phyloP scores from a whole-genome alignment of 2,329 filamentous ascomycete genomes.

The Colletotrichum noveboracense region DNA sequence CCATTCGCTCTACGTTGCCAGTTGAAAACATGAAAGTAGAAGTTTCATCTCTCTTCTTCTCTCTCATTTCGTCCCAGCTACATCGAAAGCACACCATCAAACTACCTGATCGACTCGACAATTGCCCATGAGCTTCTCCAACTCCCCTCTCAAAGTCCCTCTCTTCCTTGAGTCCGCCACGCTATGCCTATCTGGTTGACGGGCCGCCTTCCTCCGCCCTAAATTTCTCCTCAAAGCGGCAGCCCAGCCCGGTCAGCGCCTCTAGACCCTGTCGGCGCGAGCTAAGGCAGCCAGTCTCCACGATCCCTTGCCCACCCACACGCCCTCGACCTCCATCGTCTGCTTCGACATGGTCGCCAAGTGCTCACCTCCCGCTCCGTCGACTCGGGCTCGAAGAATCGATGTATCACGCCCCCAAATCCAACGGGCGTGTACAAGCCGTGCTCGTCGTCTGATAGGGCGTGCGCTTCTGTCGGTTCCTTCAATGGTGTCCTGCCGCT shows the following conservation, averaged over 20 bases:
- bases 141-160: not conserved
- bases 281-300: not conserved
- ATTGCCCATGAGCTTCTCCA: not conserved
- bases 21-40: not conserved
- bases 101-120: not conserved
- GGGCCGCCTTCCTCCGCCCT: slow-evolving; percentile 26
- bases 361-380: not conserved
- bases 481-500: not conserved
- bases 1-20: not conserved
- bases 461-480: not conserved
- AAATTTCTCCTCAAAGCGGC: slow-evolving; percentile 9
- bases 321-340: not conserved
- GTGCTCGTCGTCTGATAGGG: not conserved
- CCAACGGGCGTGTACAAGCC: not conserved
- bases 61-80: fast-evolving
- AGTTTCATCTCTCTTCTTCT: not conserved
- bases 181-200: slow-evolving; percentile 23
- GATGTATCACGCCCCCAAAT: not conserved
- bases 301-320: not conserved
- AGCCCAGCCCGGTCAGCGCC: not conserved
- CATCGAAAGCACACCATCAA: not conserved
- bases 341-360: not conserved
- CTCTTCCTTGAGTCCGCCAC: not conserved
- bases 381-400: not conserved
- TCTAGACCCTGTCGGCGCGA: not conserved